Percentiles rank a stretch among this genome's conserved stretches.
These are phyloP conservation scores for Ceratocystis eucalypticola DNA, from an alignment of 2,329 filamentous ascomycete genomes.

Conservation along the genomic window DNA sequence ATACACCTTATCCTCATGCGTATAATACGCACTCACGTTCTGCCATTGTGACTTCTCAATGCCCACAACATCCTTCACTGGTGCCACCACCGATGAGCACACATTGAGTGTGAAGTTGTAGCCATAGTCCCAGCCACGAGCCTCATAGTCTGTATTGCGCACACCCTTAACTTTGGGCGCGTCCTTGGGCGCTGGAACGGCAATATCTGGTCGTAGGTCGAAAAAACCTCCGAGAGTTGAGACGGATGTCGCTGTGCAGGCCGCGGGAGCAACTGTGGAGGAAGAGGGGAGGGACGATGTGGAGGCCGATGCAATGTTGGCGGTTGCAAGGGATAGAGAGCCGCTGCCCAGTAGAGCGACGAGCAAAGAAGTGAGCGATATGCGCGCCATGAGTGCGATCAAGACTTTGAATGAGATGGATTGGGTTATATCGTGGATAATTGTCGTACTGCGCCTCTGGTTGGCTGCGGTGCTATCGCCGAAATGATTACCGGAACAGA, in stretches of 20 bases:
- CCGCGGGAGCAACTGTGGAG: slow-evolving; percentile 27
- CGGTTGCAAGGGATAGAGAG: slow-evolving; percentile 27
- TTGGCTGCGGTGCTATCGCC: background rate
- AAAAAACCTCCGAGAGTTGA: slow-evolving; percentile 45
- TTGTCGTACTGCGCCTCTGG: background rate
- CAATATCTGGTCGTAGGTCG: slow-evolving; percentile 43
- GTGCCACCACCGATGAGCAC: slow-evolving; percentile 60
- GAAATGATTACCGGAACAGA: background rate
- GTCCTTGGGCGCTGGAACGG: slow-evolving; percentile 30
- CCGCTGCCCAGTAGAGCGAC: slow-evolving; percentile 22
- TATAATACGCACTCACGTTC: slow-evolving; percentile 71
- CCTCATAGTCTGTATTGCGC: slow-evolving; percentile 41
- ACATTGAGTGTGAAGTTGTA: slow-evolving; percentile 77
- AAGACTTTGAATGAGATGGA: background rate
- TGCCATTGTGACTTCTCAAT: slow-evolving; percentile 47
- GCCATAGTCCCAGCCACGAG: slow-evolving; percentile 61
- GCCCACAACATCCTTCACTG: slow-evolving; percentile 49
- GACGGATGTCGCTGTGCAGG: slow-evolving; percentile 44
- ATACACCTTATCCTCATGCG: slow-evolving; percentile 49
- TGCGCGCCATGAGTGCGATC: slow-evolving; percentile 8
- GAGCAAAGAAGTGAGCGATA: slow-evolving; percentile 2
- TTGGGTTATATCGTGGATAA: background rate
- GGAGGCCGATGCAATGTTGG: slow-evolving; percentile 24
- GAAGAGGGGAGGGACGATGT: slow-evolving; percentile 29
- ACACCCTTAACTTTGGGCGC: slow-evolving; percentile 33